Conservation (phyloP, 768 basidiomycete species). For the Leccinellum luteum region DNA sequence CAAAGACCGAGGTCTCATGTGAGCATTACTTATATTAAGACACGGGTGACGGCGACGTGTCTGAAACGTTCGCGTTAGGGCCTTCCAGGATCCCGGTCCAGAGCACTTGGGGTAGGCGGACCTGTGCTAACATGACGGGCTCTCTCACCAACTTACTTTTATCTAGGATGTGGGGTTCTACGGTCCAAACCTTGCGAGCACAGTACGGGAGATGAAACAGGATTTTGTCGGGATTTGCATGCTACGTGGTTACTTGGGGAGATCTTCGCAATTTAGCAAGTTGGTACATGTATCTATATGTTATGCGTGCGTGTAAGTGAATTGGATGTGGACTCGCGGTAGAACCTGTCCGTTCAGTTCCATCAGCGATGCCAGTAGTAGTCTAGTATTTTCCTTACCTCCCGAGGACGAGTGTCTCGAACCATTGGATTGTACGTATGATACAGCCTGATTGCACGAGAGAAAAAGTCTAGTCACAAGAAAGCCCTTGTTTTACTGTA, state of each 20-base stretch:
- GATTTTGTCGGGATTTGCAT: background rate
- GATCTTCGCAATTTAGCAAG: background rate
- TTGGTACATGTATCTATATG: background rate
- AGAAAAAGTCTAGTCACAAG: background rate
- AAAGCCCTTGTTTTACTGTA: background rate
- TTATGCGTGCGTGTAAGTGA: background rate
- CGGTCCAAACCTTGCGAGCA: slow-evolving; percentile 5
- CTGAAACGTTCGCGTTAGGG: slow-evolving; percentile 7
- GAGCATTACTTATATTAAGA: slow-evolving; percentile 2
- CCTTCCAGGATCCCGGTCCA: slow-evolving; percentile 27
- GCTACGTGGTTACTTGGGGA: background rate
- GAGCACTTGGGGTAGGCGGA: slow-evolving; percentile 24
- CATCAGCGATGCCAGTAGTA: background rate
- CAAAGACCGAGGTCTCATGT: slow-evolving; percentile 63
- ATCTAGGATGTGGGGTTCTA: slow-evolving; percentile 17
- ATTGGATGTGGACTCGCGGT: background rate
- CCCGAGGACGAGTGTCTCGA: background rate
- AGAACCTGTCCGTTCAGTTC: background rate
- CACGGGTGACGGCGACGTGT: background rate
- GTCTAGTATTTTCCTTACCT: background rate
- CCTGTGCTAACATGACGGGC: background rate
- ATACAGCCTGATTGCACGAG: background rate
- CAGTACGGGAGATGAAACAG: background rate
- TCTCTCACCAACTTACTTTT: background rate
- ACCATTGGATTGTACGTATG: background rate